A percentile compares a stretch with the other conserved stretches of the same genome.
These are phyloP conservation scores for Ballota nigra DNA, from an alignment of 257 asterid genomes.

Conservation along the genomic window DNA sequence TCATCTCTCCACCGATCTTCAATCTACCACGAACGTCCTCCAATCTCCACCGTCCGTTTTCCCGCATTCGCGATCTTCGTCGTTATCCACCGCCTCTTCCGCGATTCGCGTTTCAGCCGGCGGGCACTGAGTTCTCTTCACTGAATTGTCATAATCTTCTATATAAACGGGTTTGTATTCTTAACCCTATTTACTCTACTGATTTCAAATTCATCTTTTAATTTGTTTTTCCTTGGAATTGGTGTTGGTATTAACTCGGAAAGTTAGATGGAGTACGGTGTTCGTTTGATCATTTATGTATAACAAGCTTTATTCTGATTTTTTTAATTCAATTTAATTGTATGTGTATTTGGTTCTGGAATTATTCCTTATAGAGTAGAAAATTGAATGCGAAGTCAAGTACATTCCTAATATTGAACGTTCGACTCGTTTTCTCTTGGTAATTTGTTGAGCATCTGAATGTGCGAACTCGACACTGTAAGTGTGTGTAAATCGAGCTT, in stretches of 20 bases:
- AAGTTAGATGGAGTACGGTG: slow-evolving; percentile 1
- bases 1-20: slow-evolving; percentile 26
- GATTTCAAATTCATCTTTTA: background rate
- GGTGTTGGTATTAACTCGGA: background rate
- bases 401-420: background rate
- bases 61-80: slow-evolving; percentile 23
- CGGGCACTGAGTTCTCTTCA: background rate
- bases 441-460: background rate
- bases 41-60: slow-evolving; percentile 42
- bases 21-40: slow-evolving; percentile 30
- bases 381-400: background rate
- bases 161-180: slow-evolving; percentile 20
- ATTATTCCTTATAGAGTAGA: background rate
- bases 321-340: no score
- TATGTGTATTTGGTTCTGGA: background rate
- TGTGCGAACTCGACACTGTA: no score
- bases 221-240: background rate
- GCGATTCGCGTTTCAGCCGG: slow-evolving; percentile 12
- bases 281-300: background rate
- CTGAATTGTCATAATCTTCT: background rate
- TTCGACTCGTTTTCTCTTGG: background rate
- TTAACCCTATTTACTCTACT: background rate
- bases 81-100: slow-evolving; percentile 18
- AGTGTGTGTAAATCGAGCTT: slow-evolving; percentile 15
- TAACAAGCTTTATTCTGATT: background rate